phyloP scores from a whole-genome alignment of 192 early-diverging fungal genomes.

The Phycomyces blakesleeanus region DNA sequence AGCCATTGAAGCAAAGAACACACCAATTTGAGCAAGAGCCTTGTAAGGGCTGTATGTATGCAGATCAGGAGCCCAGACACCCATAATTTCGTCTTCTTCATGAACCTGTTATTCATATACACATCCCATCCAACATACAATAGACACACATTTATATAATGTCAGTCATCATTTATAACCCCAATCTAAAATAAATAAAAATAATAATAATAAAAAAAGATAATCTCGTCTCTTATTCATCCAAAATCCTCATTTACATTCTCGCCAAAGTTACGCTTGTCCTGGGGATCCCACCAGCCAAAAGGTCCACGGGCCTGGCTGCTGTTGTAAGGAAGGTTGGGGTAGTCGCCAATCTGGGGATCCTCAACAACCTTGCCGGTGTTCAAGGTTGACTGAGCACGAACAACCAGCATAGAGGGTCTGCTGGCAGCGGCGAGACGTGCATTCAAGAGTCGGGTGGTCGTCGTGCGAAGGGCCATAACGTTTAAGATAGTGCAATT shows the following conservation, averaged over 20 bases:
- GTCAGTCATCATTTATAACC: no score
- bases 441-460: conserved; percentile 21
- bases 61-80: conserved; percentile 66
- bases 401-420: conserved; percentile 18
- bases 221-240: not conserved
- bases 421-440: conserved; percentile 22
- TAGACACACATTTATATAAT: no score
- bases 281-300: conserved; percentile 72
- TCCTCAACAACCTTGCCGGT: conserved; percentile 38
- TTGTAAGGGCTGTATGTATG: conserved; percentile 58
- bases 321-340: conserved; percentile 64
- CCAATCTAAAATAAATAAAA: not conserved
- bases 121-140: no score
- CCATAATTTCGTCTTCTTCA: conserved; percentile 68
- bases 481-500: conserved; percentile 1
- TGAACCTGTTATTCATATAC: conserved; percentile 46
- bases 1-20: conserved; percentile 46
- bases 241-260: conserved; percentile 34
- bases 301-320: conserved; percentile 56
- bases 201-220: not conserved
- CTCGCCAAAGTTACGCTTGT: conserved; percentile 75
- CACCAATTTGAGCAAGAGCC: conserved; percentile 49
- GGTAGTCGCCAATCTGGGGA: conserved; percentile 74
- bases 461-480: conserved; percentile 26
- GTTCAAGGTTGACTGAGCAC: conserved; percentile 31